Base-by-base conservation (phyloP, 108 stramenopile genomes). In the Nitzschia sp. region DNA sequence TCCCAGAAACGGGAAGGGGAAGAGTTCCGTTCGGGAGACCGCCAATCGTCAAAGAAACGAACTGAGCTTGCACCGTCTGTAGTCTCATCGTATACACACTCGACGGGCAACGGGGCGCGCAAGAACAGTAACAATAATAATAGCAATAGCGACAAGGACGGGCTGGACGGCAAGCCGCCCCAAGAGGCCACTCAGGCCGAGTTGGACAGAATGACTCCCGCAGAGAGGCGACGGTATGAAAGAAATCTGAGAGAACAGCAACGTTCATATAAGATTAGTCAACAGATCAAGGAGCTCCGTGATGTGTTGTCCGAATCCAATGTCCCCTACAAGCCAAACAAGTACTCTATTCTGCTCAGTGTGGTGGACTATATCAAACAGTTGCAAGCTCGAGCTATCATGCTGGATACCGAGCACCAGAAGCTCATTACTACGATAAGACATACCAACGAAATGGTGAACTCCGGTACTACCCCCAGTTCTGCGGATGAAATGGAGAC, bases 161-260 rank as follows among this genome's bases (percentile, higher is more conserved):
- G n/a, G n/a, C 41, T 58, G 0, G 58, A 69, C 29, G n/a, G n/a
- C n/a, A 58, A 69, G 28, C 31, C 29, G 32, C 71, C 57, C 19
- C 23, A 31, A 11, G 68, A 57, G 32, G 62, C 45, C 23, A 48
- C 70, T 27, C 25, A 60, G n/a, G 46, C 38, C 23, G 78, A 83
- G 0, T 69, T 80, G 19, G 76, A 76, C 34, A 80, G 71, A 23
- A 83, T 86, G 76, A 64, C 76, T 0, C 86, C 88, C 3, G 73
- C 79, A 30, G 72, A 82, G 19, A 69, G 82, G 56, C 79, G 91
- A 32, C 81, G 91, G 6, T 78, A 89, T 33, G 89, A 92, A 36
- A 84, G 91, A 4, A 95, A 95, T 67, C 54, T 88, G 2, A 76
- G 91, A 19, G 94, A 95, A 71, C 91, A 95, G 65, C 86, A 91